phyloP scores from a whole-genome alignment of 371 early-diverging fungal genomes.

The Mucor lusitanicus region DNA sequence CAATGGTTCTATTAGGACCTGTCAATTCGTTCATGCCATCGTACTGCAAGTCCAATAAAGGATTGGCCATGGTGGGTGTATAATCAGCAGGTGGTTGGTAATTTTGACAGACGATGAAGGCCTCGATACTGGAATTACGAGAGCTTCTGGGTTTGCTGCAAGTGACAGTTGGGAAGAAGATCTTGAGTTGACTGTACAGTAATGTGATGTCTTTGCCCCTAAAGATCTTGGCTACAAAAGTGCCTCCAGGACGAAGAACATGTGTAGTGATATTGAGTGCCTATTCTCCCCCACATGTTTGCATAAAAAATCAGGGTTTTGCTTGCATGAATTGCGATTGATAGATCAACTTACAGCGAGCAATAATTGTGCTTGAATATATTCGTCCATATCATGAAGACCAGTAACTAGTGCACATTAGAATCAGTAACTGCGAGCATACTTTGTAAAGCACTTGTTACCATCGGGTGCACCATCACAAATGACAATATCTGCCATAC shows the following conservation, averaged over 20 bases:
- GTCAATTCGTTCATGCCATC: constrained; percentile 63
- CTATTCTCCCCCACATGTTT: constrained; percentile 29
- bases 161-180: constrained; percentile 88
- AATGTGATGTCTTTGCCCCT: constrained; percentile 91
- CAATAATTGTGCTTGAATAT: constrained; percentile 95
- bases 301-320: background rate
- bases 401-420: constrained; percentile 79
- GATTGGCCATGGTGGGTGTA: constrained; percentile 87
- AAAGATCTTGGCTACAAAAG: constrained; percentile 97
- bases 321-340: background rate
- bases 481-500: constrained; percentile 92
- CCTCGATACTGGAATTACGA: constrained; percentile 90
- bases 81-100: constrained; percentile 85
- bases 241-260: constrained; percentile 86
- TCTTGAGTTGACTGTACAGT: constrained; percentile 88
- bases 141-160: constrained; percentile 96
- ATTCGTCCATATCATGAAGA: constrained; percentile 99
- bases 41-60: constrained; percentile 78
- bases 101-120: constrained; percentile 92
- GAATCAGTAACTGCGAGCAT: background rate
- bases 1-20: constrained; percentile 78
- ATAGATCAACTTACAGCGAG: constrained; percentile 65
- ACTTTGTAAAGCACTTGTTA: constrained; percentile 23
- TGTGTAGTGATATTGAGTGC: constrained; percentile 95
- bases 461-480: constrained; percentile 99